Evolutionary conservation across 768 basidiomycete species (phyloP).

Genomic region (Mycena vulgaris): DNA sequence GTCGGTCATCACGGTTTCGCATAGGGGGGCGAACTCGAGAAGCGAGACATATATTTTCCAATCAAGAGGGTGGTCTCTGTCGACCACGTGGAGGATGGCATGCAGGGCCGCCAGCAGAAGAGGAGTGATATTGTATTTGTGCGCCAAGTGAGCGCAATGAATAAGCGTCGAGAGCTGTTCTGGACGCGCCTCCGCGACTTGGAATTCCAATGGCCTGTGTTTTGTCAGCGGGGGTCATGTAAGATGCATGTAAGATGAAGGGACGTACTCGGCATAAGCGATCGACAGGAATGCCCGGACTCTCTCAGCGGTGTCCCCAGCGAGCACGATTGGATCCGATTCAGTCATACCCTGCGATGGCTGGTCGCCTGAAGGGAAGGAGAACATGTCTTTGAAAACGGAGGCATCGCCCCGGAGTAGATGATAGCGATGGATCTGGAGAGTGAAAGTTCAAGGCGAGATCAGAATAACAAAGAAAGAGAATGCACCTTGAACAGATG

Average conservation of each 20-base stretch:
- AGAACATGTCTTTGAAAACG: background rate
- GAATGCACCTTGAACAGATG: conserved; percentile 7
- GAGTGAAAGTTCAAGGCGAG: background rate
- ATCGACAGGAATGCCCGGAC: background rate
- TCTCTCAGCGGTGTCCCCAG: background rate
- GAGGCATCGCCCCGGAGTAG: background rate
- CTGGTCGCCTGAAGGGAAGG: background rate
- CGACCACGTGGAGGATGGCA: background rate
- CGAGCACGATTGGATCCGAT: background rate
- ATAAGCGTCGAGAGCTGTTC: background rate
- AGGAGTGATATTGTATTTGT: conserved; percentile 10
- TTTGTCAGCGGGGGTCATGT: background rate
- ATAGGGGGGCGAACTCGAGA: background rate
- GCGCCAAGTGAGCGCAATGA: conserved; percentile 6
- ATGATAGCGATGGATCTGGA: background rate
- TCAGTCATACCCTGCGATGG: background rate
- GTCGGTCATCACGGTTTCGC: background rate
- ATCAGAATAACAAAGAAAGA: background rate
- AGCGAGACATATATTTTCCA: background rate
- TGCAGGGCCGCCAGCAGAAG: background rate
- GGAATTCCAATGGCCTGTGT: conserved; percentile 3
- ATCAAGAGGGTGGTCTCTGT: background rate
- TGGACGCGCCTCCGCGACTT: background rate
- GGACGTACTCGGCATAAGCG: conserved; percentile 8
- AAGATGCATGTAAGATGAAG: background rate